Evolutionary conservation across 495 filamentous ascomycete genomes (phyloP).

Genomic region (Aspergillus diversus): DNA sequence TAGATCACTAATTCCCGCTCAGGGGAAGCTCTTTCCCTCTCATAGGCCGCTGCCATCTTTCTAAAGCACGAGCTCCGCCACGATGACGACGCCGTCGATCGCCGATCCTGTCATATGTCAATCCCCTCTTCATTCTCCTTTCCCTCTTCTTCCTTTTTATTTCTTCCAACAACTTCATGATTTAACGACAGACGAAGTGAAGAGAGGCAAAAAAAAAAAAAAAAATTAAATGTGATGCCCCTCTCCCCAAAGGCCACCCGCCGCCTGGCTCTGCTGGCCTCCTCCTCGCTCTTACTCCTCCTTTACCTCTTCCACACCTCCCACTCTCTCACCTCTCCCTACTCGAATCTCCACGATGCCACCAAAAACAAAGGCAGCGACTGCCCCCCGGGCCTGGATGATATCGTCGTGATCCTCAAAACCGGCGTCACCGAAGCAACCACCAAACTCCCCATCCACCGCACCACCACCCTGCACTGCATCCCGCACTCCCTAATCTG

Average conservation of each 20-base stretch:
- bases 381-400: constrained; percentile 39
- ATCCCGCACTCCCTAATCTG: constrained; percentile 51
- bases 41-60: no score
- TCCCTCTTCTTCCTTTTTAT: not conserved
- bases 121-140: not conserved
- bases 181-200: no score
- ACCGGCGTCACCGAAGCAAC: constrained; percentile 53
- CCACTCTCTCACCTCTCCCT: not conserved
- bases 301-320: not conserved
- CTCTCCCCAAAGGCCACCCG: not conserved
- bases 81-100: not conserved
- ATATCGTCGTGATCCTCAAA: constrained; percentile 50
- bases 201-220: not conserved
- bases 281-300: not conserved
- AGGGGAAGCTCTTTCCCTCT: no score
- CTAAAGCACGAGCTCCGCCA: not conserved
- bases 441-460: constrained; percentile 47
- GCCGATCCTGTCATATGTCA: no score
- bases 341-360: no score
- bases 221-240: not conserved
- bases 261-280: not conserved
- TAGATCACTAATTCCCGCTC: no score
- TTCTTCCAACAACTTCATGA: no score
- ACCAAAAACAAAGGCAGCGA: no score
- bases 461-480: constrained; percentile 50